phyloP scores from a whole-genome alignment of 2,329 filamentous ascomycete species.

The Pyricularia sp. region DNA sequence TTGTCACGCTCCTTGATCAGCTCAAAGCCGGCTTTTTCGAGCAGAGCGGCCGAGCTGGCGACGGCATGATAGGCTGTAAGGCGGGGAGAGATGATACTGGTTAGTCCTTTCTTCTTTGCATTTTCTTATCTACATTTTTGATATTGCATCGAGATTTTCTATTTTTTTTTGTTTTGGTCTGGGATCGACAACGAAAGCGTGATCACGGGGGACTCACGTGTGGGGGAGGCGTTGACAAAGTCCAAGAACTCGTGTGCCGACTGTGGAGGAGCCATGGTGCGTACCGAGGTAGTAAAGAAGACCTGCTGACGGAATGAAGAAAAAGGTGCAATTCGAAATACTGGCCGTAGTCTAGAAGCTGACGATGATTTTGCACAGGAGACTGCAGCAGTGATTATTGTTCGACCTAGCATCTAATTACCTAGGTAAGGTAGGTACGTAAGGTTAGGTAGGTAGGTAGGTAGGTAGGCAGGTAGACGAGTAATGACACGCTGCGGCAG shows the following conservation, averaged over 20 bases:
- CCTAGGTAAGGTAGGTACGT: too few relatives aligned
- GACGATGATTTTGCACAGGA: background rate
- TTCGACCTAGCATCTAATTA: background rate
- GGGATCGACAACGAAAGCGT: background rate
- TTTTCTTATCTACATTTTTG: background rate
- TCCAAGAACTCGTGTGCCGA: slow-evolving; percentile 76
- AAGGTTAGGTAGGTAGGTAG: background rate
- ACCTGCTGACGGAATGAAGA: background rate
- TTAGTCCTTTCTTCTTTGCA: background rate
- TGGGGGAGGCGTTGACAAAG: slow-evolving; percentile 91
- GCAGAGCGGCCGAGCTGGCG: slow-evolving; percentile 62
- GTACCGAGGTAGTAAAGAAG: slow-evolving; percentile 10
- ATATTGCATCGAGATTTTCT: background rate
- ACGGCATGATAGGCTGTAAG: slow-evolving; percentile 85
- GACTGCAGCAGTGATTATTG: background rate
- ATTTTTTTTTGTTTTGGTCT: background rate
- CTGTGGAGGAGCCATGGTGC: slow-evolving; percentile 41
- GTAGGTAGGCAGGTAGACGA: background rate
- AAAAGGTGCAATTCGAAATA: background rate
- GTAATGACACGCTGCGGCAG: background rate
- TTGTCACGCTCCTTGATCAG: slow-evolving; percentile 85
- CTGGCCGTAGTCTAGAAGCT: background rate
- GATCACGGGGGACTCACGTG: slow-evolving; percentile 52
- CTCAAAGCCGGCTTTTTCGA: slow-evolving; percentile 77
- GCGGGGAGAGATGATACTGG: background rate